A percentile compares a stretch with the other conserved stretches of the same genome.
Conservation (phyloP, 139 green algal species). For the Chlamydomonas schloesseri region DNA sequence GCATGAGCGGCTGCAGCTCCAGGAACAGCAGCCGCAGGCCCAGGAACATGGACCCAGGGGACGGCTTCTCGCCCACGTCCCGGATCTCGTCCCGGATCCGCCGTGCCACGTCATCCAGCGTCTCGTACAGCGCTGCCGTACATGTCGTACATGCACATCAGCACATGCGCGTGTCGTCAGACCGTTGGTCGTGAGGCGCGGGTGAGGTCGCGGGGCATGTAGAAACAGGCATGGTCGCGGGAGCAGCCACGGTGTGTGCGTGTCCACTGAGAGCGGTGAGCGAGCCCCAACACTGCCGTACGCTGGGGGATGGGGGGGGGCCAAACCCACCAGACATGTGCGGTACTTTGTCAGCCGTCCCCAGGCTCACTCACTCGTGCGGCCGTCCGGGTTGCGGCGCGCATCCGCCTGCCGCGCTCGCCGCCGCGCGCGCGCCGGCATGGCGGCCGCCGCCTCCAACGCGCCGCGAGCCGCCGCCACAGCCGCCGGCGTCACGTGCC, state of each 20-base stretch:
- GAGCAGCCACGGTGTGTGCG: too few species aligned
- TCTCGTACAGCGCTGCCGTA: slow-evolving; percentile 29
- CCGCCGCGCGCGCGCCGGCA: slow-evolving; percentile 19
- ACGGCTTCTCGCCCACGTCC: slow-evolving; percentile 10
- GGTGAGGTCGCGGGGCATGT: too few species aligned
- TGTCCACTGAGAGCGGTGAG: too few species aligned
- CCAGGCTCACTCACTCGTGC: background rate
- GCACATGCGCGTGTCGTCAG: too few species aligned
- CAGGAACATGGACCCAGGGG: slow-evolving; percentile 32
- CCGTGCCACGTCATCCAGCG: slow-evolving; percentile 8
- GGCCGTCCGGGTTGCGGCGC: background rate
- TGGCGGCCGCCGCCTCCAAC: background rate
- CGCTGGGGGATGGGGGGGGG: too few species aligned
- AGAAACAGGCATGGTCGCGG: too few species aligned
- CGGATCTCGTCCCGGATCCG: slow-evolving; percentile 18
- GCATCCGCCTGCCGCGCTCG: slow-evolving; percentile 19
- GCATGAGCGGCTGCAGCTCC: slow-evolving; percentile 13
- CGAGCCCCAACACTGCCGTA: too few species aligned
- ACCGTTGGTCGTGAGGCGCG: too few species aligned
- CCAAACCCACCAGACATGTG: too few species aligned
- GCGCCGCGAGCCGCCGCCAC: background rate
- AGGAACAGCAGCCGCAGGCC: slow-evolving; percentile 25
- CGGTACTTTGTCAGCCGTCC: too few species aligned
- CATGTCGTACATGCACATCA: too few species aligned
- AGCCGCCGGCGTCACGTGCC: background rate